Evolutionary conservation across 345 rosid species (phyloP), one percentile per base, ranked within the genome.

Genomic region (Corymbia maculata): DNA sequence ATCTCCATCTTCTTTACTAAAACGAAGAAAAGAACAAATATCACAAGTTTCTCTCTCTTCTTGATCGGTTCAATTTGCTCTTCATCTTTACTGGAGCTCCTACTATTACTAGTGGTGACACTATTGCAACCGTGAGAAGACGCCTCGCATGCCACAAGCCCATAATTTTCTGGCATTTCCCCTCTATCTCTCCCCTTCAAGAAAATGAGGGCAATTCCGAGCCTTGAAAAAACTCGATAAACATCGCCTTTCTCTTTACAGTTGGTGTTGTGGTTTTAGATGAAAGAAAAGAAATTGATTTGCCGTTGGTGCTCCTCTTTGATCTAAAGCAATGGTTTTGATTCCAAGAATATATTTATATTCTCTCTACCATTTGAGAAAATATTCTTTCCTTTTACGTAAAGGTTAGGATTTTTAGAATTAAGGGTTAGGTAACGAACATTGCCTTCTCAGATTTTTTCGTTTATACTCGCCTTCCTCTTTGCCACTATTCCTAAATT

Each of bases 171-270:
- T 59, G 61, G 61, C 30, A 59, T 9, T 59, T 28, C 32, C 68
- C 68, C 51, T 88, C 87, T 88, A 88, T 30, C 47, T 86, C 84
- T 50, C 66, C 88, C 88, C 92, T 89, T 89, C 89, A 89, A 89
- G 89, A 30, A 85, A 90, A 89, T 82, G 50, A 28, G 85, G 88
- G 80, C 42, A 89, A 89, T 85, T 75, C 85, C 79, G 8, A 47
- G 79, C 28, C 57, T 28, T 10, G 44, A 36, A 45, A 87, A 79
- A 45, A 28, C 13, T 28, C 26, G 7, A 49, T 55, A 7, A 21
- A 64, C 42, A 28, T 87, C 47, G 1, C 61, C 82, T 85, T 52
- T 57, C 26, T 32, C 52, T 75, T 68, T 22, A 16, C 79, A 26
- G 88, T 66, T 86, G 90, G 36, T 86, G 87, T 61, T 84, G 86